Conservation (phyloP, 1,284 basidiomycete species). For the Meira miltonrushii region DNA sequence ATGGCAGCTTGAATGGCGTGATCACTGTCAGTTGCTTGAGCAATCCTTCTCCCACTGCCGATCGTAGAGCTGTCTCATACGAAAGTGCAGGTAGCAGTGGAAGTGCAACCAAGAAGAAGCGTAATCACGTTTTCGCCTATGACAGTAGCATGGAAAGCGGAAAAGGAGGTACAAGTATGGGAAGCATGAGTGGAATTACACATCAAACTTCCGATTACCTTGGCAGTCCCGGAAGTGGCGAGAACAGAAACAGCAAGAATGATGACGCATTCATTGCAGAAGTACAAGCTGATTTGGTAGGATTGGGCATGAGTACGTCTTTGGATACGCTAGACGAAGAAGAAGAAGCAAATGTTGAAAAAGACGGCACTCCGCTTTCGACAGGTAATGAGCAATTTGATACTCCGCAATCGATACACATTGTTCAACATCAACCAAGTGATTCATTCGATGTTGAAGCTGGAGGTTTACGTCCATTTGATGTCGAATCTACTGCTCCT, state of each 20-base stretch:
- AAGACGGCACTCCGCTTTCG: neutral
- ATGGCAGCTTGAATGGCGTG: constrained; percentile 17
- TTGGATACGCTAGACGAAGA: constrained; percentile 33
- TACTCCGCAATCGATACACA: neutral
- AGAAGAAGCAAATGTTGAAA: constrained; percentile 30
- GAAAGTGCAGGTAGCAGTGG: constrained; percentile 9
- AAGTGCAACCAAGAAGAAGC: constrained; percentile 24
- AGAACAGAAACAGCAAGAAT: neutral
- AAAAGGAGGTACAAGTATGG: constrained; percentile 16
- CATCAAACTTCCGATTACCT: neutral
- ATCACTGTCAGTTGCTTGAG: constrained; percentile 7
- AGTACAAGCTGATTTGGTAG: constrained; percentile 8
- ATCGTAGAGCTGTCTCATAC: neutral
- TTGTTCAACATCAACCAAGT: neutral
- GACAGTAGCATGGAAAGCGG: constrained; percentile 39
- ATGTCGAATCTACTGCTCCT: constrained; percentile 10
- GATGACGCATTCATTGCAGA: constrained; percentile 30
- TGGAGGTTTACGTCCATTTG: constrained; percentile 4
- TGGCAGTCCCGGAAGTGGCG: neutral
- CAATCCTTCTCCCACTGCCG: neutral
- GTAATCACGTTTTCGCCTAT: constrained; percentile 44
- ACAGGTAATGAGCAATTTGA: too few species aligned
- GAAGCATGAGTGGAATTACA: constrained; percentile 13
- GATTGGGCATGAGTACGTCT: constrained; percentile 20
- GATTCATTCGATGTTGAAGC: constrained; percentile 17